phyloP scores from a whole-genome alignment of 2,329 filamentous ascomycete genomes.

The Fusarium brachygibbosum region DNA sequence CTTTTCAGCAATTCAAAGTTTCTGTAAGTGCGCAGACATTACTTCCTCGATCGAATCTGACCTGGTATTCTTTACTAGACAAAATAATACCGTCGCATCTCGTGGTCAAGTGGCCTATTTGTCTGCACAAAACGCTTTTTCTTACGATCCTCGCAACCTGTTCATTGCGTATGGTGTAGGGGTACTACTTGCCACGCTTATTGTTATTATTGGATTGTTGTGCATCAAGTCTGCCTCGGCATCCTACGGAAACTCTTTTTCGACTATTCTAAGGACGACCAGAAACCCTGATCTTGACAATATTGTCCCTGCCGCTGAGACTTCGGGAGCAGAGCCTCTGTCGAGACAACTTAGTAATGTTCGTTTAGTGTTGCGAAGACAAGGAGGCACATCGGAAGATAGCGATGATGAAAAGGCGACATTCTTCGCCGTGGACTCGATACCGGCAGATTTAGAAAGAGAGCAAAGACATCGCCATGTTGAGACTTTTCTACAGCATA shows the following conservation, averaged over 20 bases:
- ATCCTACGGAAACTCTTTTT: constrained; percentile 17
- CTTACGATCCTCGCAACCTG: constrained; percentile 24
- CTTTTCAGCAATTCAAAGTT: constrained; percentile 13
- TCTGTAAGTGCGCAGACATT: background rate
- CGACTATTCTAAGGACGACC: constrained; percentile 25
- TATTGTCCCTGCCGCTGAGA: background rate
- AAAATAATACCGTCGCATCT: constrained; percentile 3
- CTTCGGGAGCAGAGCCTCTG: constrained; percentile 18
- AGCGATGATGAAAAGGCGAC: background rate
- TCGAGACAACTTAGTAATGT: background rate
- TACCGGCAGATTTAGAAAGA: fast-evolving
- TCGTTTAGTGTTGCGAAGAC: background rate
- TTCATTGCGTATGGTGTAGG: constrained; percentile 13
- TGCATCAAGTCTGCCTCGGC: constrained; percentile 12
- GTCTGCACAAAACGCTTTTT: background rate
- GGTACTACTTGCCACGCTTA: fast-evolving
- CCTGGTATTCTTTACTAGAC: background rate
- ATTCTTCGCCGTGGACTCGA: background rate
- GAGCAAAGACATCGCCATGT: background rate
- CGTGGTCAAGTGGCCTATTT: background rate
- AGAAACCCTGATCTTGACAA: constrained; percentile 15
- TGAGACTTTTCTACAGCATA: background rate
- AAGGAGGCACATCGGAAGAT: fast-evolving
- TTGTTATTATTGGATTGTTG: background rate
- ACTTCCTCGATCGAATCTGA: background rate